Percentiles rank a stretch among this genome's conserved stretches.
Conservation (phyloP, 495 filamentous ascomycete species). For the Evansstolkia leycettana region DNA sequence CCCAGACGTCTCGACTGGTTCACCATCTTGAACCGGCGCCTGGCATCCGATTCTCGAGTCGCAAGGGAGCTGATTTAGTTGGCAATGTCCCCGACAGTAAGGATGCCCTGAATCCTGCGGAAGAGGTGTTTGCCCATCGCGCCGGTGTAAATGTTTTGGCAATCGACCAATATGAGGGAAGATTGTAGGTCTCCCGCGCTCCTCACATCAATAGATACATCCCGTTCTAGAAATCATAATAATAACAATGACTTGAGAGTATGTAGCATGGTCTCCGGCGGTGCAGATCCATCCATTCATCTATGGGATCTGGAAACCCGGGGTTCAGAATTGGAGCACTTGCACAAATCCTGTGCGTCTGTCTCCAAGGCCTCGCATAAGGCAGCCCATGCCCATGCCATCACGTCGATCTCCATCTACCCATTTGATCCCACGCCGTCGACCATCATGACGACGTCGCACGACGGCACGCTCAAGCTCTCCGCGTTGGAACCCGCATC, state of each 20-base stretch:
- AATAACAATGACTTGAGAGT: constrained; percentile 4
- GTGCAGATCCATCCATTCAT: constrained; percentile 63
- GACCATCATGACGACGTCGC: constrained; percentile 72
- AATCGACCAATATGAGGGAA: constrained; percentile 65
- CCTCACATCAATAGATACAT: background rate
- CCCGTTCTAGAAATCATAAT: too few relatives aligned
- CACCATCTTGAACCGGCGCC: constrained; percentile 49
- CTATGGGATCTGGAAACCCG: constrained; percentile 69
- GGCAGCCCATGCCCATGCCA: constrained; percentile 58
- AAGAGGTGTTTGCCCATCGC: constrained; percentile 48
- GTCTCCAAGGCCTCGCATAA: constrained; percentile 29
- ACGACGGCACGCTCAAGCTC: constrained; percentile 72
- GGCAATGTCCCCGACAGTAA: constrained; percentile 5
- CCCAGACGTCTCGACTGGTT: constrained; percentile 48
- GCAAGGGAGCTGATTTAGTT: constrained; percentile 19
- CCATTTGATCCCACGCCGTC: constrained; percentile 61
- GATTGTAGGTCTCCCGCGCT: constrained; percentile 43
- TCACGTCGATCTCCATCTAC: constrained; percentile 79
- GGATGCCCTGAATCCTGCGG: constrained; percentile 6
- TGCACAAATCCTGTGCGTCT: constrained; percentile 36
- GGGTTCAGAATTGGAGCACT: constrained; percentile 27
- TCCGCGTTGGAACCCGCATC: constrained; percentile 49
- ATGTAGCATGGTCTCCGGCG: constrained; percentile 65
- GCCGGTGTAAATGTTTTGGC: constrained; percentile 65
- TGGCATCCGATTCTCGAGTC: constrained; percentile 54